phyloP scores from a whole-genome alignment of 1,284 basidiomycete species.

The Sutorius eximius region DNA sequence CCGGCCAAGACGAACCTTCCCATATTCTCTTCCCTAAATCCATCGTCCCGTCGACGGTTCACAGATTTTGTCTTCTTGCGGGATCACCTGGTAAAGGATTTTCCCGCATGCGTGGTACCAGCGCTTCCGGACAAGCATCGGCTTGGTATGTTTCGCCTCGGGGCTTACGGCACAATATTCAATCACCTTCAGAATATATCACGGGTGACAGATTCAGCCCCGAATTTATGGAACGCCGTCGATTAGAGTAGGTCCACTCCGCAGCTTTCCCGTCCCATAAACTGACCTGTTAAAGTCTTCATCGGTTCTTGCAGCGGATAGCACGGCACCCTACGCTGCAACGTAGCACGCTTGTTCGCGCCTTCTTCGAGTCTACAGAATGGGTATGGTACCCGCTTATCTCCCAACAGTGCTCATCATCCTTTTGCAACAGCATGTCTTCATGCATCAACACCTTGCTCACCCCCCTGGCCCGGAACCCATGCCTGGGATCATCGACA shows the following conservation, averaged over 20 bases:
- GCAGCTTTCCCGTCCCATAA: slow-evolving; percentile 1
- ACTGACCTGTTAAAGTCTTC: slow-evolving; percentile 58
- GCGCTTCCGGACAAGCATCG: slow-evolving; percentile 97
- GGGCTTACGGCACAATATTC: slow-evolving; percentile 2
- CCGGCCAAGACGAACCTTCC: slow-evolving; percentile 69
- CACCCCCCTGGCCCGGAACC: slow-evolving; percentile 84
- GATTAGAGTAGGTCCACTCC: slow-evolving; percentile 66
- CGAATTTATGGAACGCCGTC: slow-evolving; percentile 93
- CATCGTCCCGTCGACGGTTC: slow-evolving; percentile 84
- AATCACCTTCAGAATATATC: slow-evolving; percentile 74
- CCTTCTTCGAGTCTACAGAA: slow-evolving; percentile 96
- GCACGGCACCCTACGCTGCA: slow-evolving; percentile 94
- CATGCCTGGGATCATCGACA: slow-evolving; percentile 84
- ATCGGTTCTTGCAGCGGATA: slow-evolving; percentile 90
- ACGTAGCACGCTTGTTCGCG: slow-evolving; percentile 82
- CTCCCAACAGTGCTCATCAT: slow-evolving; percentile 7
- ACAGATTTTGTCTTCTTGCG: slow-evolving; percentile 96
- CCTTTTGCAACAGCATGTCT: slow-evolving; percentile 69
- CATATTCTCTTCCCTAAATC: slow-evolving; percentile 74
- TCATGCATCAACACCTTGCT: slow-evolving; percentile 91
- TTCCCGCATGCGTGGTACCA: slow-evolving; percentile 95
- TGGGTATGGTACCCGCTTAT: slow-evolving; percentile 62
- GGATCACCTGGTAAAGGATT: slow-evolving; percentile 87
- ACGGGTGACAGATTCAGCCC: slow-evolving; percentile 96
- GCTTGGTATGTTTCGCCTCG: slow-evolving; percentile 61